Evolutionary conservation across 148 eudicot genomes (phyloP), one percentile per base, ranked within the genome.

Genomic region (Limonium bicolor): DNA sequence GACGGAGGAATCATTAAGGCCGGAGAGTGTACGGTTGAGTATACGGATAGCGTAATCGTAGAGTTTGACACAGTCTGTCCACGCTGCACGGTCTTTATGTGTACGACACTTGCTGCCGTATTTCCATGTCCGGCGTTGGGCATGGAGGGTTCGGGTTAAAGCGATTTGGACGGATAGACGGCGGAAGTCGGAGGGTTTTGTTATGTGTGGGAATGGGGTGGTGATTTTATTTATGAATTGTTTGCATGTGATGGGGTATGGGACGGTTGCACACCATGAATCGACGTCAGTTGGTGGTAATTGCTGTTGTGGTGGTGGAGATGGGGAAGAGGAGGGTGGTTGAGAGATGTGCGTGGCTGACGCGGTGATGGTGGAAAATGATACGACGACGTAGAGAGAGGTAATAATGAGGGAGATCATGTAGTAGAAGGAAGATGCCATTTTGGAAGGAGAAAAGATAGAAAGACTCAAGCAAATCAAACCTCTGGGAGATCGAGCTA

Each of bases 61-160:
- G 4, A 75, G 65, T 7, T 54, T 51, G 26, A 36, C 37, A 33
- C 81, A 75, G 39, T 75, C 81, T 0, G 29, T 17, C 68, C 63
- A 60, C 0, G 52, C 77, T 0, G 50, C 30, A 22, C 37, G 41
- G 23, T 46, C 56, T 11, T 41, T 48, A 4, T 53, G 58, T 40
- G 61, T 42, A 2, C 30, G 48, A 29, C 73, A 70, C 0, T 9
- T 32, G 6, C 13, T 59, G 9, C 59, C 40, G 6, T 64, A 48
- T 6, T 20, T 3, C 4, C 35, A 31, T n/a, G 63, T 57, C 14
- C 25, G 48, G 27, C 23, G 26, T 5, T 58, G 61, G 11, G 60
- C 68, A 0, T 40, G 38, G 5, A 50, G 5, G 32, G 67, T 65
- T 6, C 49, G 59, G 0, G 60, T 63, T 31, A 67, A n/a, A 5